phyloP scores from a whole-genome alignment of 2,329 filamentous ascomycete genomes.

The Waltergamsia citrina region DNA sequence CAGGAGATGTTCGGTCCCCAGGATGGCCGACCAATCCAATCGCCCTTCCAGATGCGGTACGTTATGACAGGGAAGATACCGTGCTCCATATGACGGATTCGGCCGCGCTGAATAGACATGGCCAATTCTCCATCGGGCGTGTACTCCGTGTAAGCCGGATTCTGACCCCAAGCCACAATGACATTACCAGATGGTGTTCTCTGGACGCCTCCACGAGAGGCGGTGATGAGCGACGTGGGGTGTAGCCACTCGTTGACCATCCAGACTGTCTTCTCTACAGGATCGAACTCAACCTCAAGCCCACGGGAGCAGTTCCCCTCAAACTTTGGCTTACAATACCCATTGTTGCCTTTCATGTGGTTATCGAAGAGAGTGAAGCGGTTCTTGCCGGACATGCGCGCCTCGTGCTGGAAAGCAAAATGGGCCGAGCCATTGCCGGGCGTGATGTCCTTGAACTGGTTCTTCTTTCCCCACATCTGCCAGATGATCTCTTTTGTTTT shows the following conservation, averaged over 20 bases:
- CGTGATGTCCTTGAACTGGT: constrained; percentile 22
- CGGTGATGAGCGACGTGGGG: constrained; percentile 12
- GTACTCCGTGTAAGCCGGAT: constrained; percentile 16
- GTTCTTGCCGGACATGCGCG: constrained; percentile 15
- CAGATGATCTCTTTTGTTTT: constrained; percentile 19
- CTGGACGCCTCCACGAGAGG: constrained; percentile 15
- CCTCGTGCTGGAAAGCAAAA: constrained; percentile 29
- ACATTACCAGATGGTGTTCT: constrained; percentile 15
- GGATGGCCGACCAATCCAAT: constrained; percentile 15
- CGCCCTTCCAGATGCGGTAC: constrained; percentile 15
- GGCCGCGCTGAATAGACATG: constrained; percentile 14
- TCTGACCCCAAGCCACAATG: constrained; percentile 17
- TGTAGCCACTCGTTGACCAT: constrained; percentile 18
- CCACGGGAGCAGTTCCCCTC: constrained; percentile 11
- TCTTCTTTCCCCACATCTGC: constrained; percentile 23
- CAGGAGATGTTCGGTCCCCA: constrained; percentile 17
- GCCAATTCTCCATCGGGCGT: constrained; percentile 12
- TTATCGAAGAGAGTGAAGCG: constrained; percentile 28
- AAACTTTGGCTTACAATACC: constrained; percentile 10
- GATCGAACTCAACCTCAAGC: constrained; percentile 16
- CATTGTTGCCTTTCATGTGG: constrained; percentile 18
- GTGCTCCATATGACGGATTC: constrained; percentile 5
- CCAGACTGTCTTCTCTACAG: constrained; percentile 13
- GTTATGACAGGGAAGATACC: constrained; percentile 13
- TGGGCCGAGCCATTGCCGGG: constrained; percentile 18